A percentile compares a stretch with the other conserved stretches of the same genome.
Evolutionary conservation across 129 eudicot genomes (phyloP).

Genomic region (Scalesia atractyloides): DNA sequence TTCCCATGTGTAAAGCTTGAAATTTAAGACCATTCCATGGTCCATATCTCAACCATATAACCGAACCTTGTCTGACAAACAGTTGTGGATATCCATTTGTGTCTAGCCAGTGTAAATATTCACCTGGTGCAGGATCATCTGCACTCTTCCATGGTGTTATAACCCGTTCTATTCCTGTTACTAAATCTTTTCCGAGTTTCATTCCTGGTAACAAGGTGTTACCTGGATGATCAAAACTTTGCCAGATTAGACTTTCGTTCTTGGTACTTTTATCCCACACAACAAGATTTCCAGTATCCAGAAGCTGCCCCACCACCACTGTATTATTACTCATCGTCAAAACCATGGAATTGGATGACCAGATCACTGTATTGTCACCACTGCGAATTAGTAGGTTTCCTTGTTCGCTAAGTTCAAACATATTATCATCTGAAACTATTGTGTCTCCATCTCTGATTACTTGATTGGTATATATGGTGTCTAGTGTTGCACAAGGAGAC

Average conservation of each 20-base stretch:
- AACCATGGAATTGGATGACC: slow-evolving; percentile 28
- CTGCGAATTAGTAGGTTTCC: not conserved
- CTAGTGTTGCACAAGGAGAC: slow-evolving; percentile 17
- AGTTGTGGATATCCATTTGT: slow-evolving; percentile 35
- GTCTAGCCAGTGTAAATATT: slow-evolving; percentile 5
- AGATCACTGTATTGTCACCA: slow-evolving; percentile 12
- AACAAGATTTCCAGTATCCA: slow-evolving; percentile 36
- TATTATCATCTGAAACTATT: slow-evolving; percentile 22
- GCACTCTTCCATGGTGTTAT: slow-evolving; percentile 35
- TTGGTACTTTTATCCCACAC: slow-evolving; percentile 4
- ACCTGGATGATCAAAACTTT: slow-evolving; percentile 43
- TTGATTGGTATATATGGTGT: slow-evolving; percentile 19
- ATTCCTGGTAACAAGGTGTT: slow-evolving; percentile 33
- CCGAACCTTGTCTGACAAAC: slow-evolving; percentile 19
- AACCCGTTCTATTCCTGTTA: slow-evolving; percentile 29
- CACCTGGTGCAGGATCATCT: slow-evolving; percentile 42
- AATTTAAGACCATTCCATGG: slow-evolving; percentile 41
- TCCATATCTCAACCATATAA: not conserved
- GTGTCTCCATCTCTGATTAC: slow-evolving; percentile 36
- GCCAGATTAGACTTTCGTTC: slow-evolving; percentile 22
- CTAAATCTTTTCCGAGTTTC: slow-evolving; percentile 36
- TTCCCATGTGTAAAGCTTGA: not conserved
- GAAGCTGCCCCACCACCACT: slow-evolving; percentile 18
- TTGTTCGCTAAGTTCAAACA: slow-evolving; percentile 27
- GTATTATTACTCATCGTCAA: not conserved